Evolutionary conservation across 2,329 filamentous ascomycete genomes (phyloP).

Genomic region (Magnaporthales sp.): DNA sequence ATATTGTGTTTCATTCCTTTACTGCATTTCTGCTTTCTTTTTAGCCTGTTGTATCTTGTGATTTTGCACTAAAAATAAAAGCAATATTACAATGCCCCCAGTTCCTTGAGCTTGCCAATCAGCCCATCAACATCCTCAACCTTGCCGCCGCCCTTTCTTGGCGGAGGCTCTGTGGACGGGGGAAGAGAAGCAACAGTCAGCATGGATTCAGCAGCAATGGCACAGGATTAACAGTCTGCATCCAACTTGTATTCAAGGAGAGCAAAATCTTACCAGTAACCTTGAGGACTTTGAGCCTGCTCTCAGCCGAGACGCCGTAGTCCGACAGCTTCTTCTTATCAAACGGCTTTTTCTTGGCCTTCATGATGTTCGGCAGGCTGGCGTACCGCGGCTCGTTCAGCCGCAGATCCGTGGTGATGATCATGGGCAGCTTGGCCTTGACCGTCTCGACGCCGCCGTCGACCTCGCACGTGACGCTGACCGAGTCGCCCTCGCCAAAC

Average conservation of each 20-base stretch:
- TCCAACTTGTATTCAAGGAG: neutral
- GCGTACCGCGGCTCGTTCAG: conserved; percentile 95
- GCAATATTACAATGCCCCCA: conserved; percentile 68
- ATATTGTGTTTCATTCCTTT: neutral
- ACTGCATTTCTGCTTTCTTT: neutral
- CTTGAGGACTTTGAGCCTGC: conserved; percentile 81
- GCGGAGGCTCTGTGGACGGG: conserved; percentile 61
- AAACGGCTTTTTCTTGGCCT: conserved; percentile 99
- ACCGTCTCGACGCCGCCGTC: conserved; percentile 93
- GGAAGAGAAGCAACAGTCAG: conserved; percentile 6
- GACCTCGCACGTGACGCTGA: conserved; percentile 82
- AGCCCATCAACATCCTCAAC: conserved; percentile 96
- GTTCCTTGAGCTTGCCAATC: conserved; percentile 87
- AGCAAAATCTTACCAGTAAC: conserved; percentile 58
- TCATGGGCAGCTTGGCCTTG: conserved; percentile 74
- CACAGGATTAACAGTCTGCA: neutral
- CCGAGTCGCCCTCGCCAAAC: conserved; percentile 59
- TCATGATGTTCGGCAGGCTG: conserved; percentile 97
- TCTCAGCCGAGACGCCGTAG: conserved; percentile 65
- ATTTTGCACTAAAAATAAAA: neutral
- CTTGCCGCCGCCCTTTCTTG: conserved; percentile 88
- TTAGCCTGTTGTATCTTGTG: neutral
- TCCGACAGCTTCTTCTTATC: conserved; percentile 86
- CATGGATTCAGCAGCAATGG: conserved; percentile 4
- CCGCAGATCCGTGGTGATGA: conserved; percentile 90